Base-by-base conservation (phyloP, 441 rosid genomes). In the Euphorbia celastroides region DNA sequence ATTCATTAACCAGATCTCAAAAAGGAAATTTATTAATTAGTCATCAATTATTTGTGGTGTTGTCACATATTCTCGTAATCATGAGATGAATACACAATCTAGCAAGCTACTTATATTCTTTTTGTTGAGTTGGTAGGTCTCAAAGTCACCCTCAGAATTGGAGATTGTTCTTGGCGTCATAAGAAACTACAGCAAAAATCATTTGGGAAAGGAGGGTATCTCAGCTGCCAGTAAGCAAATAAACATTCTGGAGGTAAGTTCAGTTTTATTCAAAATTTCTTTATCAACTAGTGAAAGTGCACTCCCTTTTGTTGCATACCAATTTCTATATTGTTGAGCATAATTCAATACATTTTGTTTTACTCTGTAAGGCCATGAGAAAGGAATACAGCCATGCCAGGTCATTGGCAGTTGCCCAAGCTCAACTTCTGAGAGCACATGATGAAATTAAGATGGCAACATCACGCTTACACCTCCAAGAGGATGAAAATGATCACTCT, bases 381-480 rank as follows among this genome's bases (percentile, higher is more conserved):
- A 91, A 91, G 87, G 99, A 94, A 73, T 86, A 91, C 75, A 80
- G 78, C 20, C 78, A 80, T 78, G 92, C 97, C 55, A 88, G 99
- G 80, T 78, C 82, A 67, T 82, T 94, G 83, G 88, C 96, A 60
- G 80, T 84, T 76, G 79, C 84, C 71, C 99, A 94, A 87, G 96
- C 96, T 69, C 85, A 91, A 63, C 77, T 86, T 77, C 80, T 94
- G 66, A 82, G 84, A 68, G 96, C 99, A 65, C 84, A 94, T 61
- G 97, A 94, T 67, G 97, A 91, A 79, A 82, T 94, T 77, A 91
- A 80, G 84, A 94, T 94, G 96, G 91, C 99, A 56, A 89, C 92
- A 70, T 84, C 92, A 65, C 83, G 99, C 68, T 76, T 94, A 77
- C 96, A 85, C 70, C 78, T 94, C 27, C 79, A 77, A 77, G 96